Evolutionary conservation across 2,329 filamentous ascomycete genomes (phyloP), one percentile per base, ranked within the genome.

Genomic region (Amylocarpus encephaloides): DNA sequence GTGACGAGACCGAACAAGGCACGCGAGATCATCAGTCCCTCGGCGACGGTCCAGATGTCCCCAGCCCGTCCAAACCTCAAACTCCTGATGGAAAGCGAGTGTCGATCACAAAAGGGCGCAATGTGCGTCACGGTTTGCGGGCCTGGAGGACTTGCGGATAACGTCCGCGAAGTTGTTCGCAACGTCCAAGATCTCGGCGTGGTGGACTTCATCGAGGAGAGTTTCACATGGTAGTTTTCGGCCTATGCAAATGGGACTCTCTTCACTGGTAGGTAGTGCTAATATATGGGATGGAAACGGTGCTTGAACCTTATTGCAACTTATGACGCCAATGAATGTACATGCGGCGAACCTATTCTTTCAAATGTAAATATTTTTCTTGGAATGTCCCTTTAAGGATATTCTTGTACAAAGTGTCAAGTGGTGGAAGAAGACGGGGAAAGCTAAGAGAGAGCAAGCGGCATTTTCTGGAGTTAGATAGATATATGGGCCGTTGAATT

Each of bases 91-190:
- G 77, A 82, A 56, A 85, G 86, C 69, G 92, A 96, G 71, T 85
- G 91, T 15, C 78, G 83, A 62, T 80, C 86, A 61, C 88, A 93
- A 66, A 73, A 88, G 48, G 93, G 93, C 7, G 89, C 91, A 44
- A 94, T 96, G 82, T 87, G 82, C 18, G 89, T 97, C 40, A 85
- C 83, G 10, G 85, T 90, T 18, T 91, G 87, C 60, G 87, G 87
- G 3, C 83, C 86, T 9, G 87, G 87, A 19, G 79, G 80, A 2
- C 69, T 92, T 58, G 84, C 83, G 7, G 87, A 92, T 59, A 86
- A 90, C 63, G 85, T 92, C 1, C 74, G 88, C 42, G 73, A 77
- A 29, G 85, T 83, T 1, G 84, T 86, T 18, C 74, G 86, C 29
- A 71, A 75, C 47, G 75, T 80, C 3, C 79, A 86, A 64, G 78